Conservation (phyloP, 2,329 filamentous ascomycete genomes). For the Trichoderma polysporum region DNA sequence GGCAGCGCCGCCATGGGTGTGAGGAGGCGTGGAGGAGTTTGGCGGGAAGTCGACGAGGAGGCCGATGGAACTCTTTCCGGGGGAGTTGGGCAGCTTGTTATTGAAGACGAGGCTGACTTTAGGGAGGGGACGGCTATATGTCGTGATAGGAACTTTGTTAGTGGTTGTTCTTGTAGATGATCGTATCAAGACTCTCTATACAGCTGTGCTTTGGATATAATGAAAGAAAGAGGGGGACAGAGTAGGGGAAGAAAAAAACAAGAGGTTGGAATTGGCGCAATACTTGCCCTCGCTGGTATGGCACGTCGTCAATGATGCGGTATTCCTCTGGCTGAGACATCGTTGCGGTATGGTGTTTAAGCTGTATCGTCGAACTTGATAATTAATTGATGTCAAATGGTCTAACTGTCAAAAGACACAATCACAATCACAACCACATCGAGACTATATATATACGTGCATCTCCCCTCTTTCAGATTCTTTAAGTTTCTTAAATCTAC, state of each 20-base stretch:
- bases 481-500: background rate
- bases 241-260: background rate
- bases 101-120: slow-evolving; percentile 23
- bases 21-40: slow-evolving; percentile 26
- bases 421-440: background rate
- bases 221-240: background rate
- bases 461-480: background rate
- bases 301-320: slow-evolving; percentile 5
- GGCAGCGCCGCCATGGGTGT: slow-evolving; percentile 27
- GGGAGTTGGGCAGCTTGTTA: slow-evolving; percentile 26
- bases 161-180: background rate
- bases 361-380: background rate
- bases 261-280: background rate
- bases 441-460: background rate
- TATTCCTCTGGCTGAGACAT: slow-evolving; percentile 5
- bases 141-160: background rate
- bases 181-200: no score
- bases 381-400: background rate
- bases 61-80: slow-evolving; percentile 26
- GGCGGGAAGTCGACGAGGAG: slow-evolving; percentile 26
- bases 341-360: background rate
- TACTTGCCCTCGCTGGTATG: slow-evolving; percentile 10
- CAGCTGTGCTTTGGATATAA: no score
- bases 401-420: background rate
- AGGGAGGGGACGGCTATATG: slow-evolving; percentile 4